Percentiles rank a stretch among this genome's conserved stretches.
These are phyloP conservation scores for Zygnema cylindricum DNA, from an alignment of 139 green algal species.

Conservation along the genomic window DNA sequence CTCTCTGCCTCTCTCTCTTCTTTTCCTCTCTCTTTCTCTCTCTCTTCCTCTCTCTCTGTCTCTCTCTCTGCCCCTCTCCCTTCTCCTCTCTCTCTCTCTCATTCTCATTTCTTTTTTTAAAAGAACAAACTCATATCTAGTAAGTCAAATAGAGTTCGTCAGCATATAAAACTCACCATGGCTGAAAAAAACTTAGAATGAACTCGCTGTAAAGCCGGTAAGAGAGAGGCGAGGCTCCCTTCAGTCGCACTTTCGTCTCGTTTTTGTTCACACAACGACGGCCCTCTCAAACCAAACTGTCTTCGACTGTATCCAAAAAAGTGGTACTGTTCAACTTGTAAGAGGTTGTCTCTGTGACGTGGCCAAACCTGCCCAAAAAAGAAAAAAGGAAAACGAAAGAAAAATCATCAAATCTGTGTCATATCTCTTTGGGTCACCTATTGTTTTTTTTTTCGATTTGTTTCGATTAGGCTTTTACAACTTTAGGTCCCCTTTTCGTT, in stretches of 20 bases:
- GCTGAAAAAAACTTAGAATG: slow-evolving; percentile 68
- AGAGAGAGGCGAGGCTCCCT: slow-evolving; percentile 67
- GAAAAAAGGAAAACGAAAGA: not conserved
- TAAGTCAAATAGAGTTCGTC: not conserved
- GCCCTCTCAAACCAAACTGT: slow-evolving; percentile 37
- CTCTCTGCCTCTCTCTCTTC: too few relatives aligned
- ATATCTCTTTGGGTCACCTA: not conserved
- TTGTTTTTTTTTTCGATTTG: not conserved
- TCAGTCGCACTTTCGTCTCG: slow-evolving; percentile 69
- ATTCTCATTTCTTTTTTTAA: not conserved
- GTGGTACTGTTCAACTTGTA: slow-evolving; percentile 84
- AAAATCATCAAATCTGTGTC: not conserved
- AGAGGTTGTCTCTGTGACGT: slow-evolving; percentile 80
- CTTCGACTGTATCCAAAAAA: slow-evolving; percentile 80
- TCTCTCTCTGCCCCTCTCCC: too few relatives aligned
- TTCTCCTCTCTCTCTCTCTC: not conserved
- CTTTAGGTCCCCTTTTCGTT: not conserved
- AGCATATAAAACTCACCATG: not conserved
- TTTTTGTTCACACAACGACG: slow-evolving; percentile 68
- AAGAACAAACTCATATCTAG: not conserved
- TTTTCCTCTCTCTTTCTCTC: too few relatives aligned
- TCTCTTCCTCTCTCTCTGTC: too few relatives aligned
- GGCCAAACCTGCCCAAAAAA: slow-evolving; percentile 78
- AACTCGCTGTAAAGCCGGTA: slow-evolving; percentile 68
- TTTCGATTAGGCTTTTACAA: not conserved